A percentile compares a stretch with the other conserved stretches of the same genome.
These are phyloP conservation scores for Collybia sordida DNA, from an alignment of 768 basidiomycete genomes.

Conservation along the genomic window DNA sequence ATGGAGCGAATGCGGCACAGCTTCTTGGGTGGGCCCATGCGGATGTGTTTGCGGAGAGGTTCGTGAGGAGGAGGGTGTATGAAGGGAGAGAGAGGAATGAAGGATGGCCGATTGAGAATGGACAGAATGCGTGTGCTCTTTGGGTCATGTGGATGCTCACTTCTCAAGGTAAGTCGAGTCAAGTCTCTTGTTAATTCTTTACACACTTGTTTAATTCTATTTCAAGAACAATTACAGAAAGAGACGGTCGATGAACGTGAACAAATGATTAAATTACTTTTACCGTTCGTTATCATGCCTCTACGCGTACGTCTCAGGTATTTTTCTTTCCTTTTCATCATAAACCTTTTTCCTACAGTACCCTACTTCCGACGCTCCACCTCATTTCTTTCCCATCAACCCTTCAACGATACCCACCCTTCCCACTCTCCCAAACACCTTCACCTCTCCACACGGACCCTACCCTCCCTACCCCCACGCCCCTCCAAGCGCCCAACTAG, in stretches of 20 bases:
- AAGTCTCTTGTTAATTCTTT: not conserved
- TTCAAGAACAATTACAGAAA: constrained; percentile 23
- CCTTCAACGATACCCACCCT: constrained; percentile 30
- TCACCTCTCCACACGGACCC: constrained; percentile 37
- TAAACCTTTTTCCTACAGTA: constrained; percentile 40
- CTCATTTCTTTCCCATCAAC: constrained; percentile 58
- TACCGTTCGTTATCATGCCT: constrained; percentile 49
- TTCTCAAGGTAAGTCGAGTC: constrained; percentile 31
- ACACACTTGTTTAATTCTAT: no score
- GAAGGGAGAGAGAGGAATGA: constrained; percentile 23
- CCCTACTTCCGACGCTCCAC: constrained; percentile 56
- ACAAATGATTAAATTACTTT: constrained; percentile 29
- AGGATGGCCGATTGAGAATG: constrained; percentile 53
- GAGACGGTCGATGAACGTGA: constrained; percentile 28
- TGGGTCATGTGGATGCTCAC: constrained; percentile 59
- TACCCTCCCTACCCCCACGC: constrained; percentile 44
- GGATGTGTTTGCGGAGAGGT: constrained; percentile 36
- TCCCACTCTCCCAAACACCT: constrained; percentile 19
- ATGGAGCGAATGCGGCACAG: constrained; percentile 50
- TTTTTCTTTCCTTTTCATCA: constrained; percentile 4
- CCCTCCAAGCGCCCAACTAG: no score
- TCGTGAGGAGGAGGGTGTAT: constrained; percentile 41
- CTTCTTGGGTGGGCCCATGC: constrained; percentile 44
- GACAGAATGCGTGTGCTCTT: constrained; percentile 45
- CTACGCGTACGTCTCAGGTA: constrained; percentile 37